phyloP scores from a whole-genome alignment of 106 monocot genomes.

The Chionographis japonica region DNA sequence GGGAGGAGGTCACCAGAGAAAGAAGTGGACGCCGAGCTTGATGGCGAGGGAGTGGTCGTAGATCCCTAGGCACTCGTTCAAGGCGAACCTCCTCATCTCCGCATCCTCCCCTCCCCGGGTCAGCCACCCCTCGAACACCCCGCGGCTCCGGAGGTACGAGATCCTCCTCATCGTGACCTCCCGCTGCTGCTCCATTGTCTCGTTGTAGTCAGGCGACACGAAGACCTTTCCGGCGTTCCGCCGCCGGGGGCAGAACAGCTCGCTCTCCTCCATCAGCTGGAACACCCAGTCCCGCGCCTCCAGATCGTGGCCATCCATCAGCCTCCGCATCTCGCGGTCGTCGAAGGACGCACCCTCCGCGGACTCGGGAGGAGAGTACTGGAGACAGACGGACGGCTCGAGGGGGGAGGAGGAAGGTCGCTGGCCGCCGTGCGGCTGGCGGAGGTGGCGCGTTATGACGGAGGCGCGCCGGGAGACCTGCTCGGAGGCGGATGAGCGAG shows the following conservation, averaged over 20 bases:
- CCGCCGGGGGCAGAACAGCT: slow-evolving; percentile 47
- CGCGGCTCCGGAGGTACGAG: slow-evolving; percentile 33
- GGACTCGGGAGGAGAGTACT: slow-evolving; percentile 44
- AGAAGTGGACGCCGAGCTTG: slow-evolving; percentile 86
- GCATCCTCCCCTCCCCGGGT: slow-evolving; percentile 32
- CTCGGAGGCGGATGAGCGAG: not conserved
- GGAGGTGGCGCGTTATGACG: slow-evolving; percentile 45
- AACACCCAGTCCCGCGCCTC: slow-evolving; percentile 61
- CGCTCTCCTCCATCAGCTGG: slow-evolving; percentile 64
- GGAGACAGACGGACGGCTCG: slow-evolving; percentile 30
- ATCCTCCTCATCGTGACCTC: slow-evolving; percentile 80
- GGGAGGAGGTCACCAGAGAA: slow-evolving; percentile 56
- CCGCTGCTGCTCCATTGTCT: slow-evolving; percentile 88
- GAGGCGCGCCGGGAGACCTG: slow-evolving; percentile 28
- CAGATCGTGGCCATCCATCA: slow-evolving; percentile 75
- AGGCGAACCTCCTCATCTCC: slow-evolving; percentile 64
- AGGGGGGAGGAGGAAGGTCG: not conserved
- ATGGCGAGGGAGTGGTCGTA: slow-evolving; percentile 83
- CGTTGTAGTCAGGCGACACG: slow-evolving; percentile 67
- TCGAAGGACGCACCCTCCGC: slow-evolving; percentile 25
- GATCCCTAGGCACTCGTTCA: slow-evolving; percentile 44
- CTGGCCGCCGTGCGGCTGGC: not conserved
- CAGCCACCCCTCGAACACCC: slow-evolving; percentile 79
- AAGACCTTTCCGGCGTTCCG: slow-evolving; percentile 34
- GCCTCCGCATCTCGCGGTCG: slow-evolving; percentile 29